Evolutionary conservation across 2,329 filamentous ascomycete genomes (phyloP).

Genomic region (Cladosporium sp.): DNA sequence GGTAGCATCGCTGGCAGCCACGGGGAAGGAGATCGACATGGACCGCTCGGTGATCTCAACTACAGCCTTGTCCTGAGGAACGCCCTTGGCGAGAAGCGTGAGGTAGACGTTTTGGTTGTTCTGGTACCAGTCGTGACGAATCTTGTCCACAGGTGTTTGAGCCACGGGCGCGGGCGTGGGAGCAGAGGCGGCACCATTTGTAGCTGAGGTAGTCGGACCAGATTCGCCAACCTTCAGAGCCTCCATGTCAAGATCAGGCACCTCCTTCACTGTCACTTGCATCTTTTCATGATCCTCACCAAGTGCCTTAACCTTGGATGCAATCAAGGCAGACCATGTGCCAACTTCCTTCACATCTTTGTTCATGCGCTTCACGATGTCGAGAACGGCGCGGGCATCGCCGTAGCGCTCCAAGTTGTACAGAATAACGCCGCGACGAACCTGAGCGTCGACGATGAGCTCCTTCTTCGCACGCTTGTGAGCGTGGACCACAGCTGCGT

Average conservation of each 20-base stretch:
- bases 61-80: conserved; percentile 57
- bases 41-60: conserved; percentile 52
- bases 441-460: conserved; percentile 76
- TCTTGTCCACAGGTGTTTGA: conserved; percentile 56
- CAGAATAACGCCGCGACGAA: conserved; percentile 74
- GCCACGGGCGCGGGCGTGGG: conserved; percentile 21
- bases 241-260: conserved; percentile 46
- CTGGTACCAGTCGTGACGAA: conserved; percentile 71
- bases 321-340: conserved; percentile 61
- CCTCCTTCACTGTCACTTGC: conserved; percentile 51
- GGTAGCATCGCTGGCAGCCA: conserved; percentile 49
- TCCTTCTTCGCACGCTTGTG: conserved; percentile 73
- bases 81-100: conserved; percentile 65
- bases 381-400: conserved; percentile 71
- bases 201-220: conserved; percentile 19
- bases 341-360: conserved; percentile 53
- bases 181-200: conserved; percentile 42
- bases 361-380: conserved; percentile 55
- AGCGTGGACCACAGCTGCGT: conserved; percentile 59
- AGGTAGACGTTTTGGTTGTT: conserved; percentile 61
- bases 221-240: not conserved
- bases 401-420: conserved; percentile 70
- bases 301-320: conserved; percentile 52
- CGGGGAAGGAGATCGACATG: conserved; percentile 61
- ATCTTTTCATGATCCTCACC: conserved; percentile 51